Percentiles rank a stretch among this genome's conserved stretches.
phyloP scores from a whole-genome alignment of 2,329 filamentous ascomycete species.

The Fusarium redolens region DNA sequence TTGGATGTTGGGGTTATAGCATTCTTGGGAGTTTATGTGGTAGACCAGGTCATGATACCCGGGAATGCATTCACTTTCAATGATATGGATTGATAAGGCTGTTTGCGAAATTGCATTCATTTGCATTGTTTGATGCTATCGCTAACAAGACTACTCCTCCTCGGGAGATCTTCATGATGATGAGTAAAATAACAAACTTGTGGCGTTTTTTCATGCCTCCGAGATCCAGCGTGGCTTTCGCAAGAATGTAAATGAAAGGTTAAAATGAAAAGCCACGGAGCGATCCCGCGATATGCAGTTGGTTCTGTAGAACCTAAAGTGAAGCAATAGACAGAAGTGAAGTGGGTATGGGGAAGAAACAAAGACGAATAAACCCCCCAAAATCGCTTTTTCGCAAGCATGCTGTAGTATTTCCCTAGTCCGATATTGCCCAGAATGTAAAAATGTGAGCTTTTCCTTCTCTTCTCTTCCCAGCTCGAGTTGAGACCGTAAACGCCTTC shows the following conservation, averaged over 20 bases:
- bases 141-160: slow-evolving; percentile 14
- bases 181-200: slow-evolving; percentile 17
- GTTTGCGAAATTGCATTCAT: slow-evolving; percentile 18
- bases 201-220: slow-evolving; percentile 10
- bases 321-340: slow-evolving; percentile 9
- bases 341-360: slow-evolving; percentile 15
- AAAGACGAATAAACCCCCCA: background rate
- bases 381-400: slow-evolving; percentile 19
- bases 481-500: slow-evolving; percentile 33
- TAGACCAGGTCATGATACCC: slow-evolving; percentile 11
- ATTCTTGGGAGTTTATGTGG: slow-evolving; percentile 8
- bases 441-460: slow-evolving; percentile 4
- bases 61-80: slow-evolving; percentile 6
- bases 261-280: slow-evolving; percentile 23
- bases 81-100: background rate
- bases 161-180: slow-evolving; percentile 24
- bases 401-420: slow-evolving; percentile 1
- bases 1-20: slow-evolving; percentile 14
- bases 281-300: slow-evolving; percentile 19
- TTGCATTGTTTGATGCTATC: slow-evolving; percentile 28
- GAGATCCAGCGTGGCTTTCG: slow-evolving; percentile 25
- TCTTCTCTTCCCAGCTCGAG: slow-evolving; percentile 14
- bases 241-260: slow-evolving; percentile 36
- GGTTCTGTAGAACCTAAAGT: slow-evolving; percentile 6
- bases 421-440: slow-evolving; percentile 11